Conservation (phyloP, 2,329 filamentous ascomycete species). For the Colletotrichum brevisporum region DNA sequence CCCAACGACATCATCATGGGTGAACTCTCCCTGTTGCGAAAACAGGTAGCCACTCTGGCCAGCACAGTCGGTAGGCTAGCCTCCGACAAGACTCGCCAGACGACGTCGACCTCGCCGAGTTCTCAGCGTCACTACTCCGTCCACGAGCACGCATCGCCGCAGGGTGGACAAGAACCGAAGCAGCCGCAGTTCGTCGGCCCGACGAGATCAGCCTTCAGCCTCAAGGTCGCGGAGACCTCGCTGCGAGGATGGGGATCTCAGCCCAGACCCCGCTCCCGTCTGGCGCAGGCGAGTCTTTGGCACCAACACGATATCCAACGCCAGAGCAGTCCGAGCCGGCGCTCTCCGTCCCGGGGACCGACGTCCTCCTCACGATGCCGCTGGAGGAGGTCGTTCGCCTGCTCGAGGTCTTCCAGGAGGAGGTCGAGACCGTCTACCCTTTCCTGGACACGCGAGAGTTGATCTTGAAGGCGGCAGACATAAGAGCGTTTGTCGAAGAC, state of each 20-base stretch:
- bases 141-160: constrained; percentile 9
- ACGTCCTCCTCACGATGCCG: constrained; percentile 25
- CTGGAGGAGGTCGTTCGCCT: constrained; percentile 48
- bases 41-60: constrained; percentile 49
- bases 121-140: constrained; percentile 23
- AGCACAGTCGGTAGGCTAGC: constrained; percentile 47
- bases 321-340: constrained; percentile 28
- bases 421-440: constrained; percentile 55
- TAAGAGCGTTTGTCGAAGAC: constrained; percentile 45
- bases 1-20: constrained; percentile 44
- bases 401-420: constrained; percentile 55
- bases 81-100: constrained; percentile 37
- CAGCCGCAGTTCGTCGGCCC: constrained; percentile 54
- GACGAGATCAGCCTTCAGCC: constrained; percentile 52
- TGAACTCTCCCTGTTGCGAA: constrained; percentile 48
- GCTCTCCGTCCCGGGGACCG: constrained; percentile 9
- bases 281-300: constrained; percentile 44
- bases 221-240: constrained; percentile 52
- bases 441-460: constrained; percentile 50
- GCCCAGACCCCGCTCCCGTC: constrained; percentile 10
- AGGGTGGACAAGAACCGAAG: constrained; percentile 44
- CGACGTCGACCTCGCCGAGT: constrained; percentile 6
- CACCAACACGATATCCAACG: constrained; percentile 41
- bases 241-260: constrained; percentile 53
- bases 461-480: constrained; percentile 44